Conservation (phyloP, 2,329 filamentous ascomycete genomes). For the Aureobasidium sp. region DNA sequence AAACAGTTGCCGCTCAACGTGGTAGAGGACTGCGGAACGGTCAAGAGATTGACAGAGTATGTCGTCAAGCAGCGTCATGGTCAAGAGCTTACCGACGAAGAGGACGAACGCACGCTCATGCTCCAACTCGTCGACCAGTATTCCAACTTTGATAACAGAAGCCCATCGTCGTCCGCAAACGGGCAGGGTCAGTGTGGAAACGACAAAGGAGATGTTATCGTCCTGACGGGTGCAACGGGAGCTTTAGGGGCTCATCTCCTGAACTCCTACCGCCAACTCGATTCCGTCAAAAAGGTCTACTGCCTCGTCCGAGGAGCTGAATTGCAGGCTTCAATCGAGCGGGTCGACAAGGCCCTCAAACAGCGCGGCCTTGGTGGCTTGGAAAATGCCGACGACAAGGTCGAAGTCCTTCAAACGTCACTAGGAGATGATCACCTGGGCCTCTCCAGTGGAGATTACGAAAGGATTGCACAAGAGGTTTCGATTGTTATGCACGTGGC, state of each 20-base stretch:
- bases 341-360: conserved; percentile 40
- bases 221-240: conserved; percentile 47
- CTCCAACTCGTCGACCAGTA: conserved; percentile 42
- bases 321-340: conserved; percentile 35
- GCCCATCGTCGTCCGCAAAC: neutral
- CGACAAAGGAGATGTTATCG: conserved; percentile 20
- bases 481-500: conserved; percentile 56
- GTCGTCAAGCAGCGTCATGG: conserved; percentile 36
- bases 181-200: conserved; percentile 17
- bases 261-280: conserved; percentile 35
- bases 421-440: conserved; percentile 46
- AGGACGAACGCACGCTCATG: conserved; percentile 38
- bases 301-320: conserved; percentile 50
- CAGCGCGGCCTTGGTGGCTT: conserved; percentile 30
- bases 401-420: conserved; percentile 42
- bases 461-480: conserved; percentile 35
- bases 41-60: conserved; percentile 36
- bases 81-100: conserved; percentile 20
- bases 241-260: conserved; percentile 47
- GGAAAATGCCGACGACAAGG: conserved; percentile 35
- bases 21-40: conserved; percentile 53
- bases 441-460: conserved; percentile 37
- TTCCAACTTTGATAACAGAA: conserved; percentile 33
- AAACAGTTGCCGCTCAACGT: conserved; percentile 48
- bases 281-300: conserved; percentile 42